Conservation (phyloP, 83 land plant genomes). For the Diphasiastrum complanatum region DNA sequence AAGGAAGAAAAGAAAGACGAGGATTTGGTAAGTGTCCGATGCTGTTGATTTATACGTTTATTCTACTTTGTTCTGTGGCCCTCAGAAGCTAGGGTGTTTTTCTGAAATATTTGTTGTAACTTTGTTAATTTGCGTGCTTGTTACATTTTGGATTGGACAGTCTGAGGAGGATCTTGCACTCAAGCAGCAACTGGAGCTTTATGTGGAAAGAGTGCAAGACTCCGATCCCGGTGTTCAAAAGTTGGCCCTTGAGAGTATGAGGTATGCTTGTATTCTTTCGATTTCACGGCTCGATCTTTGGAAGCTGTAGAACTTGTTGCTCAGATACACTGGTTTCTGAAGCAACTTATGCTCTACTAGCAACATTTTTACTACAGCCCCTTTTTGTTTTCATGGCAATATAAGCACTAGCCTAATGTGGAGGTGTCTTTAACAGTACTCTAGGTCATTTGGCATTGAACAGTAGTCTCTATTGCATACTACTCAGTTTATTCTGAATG, state of each 20-base stretch:
- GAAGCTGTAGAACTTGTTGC: conserved; percentile 1
- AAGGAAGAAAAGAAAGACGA: conserved; percentile 97
- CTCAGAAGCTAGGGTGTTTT: neutral
- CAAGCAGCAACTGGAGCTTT: conserved; percentile 89
- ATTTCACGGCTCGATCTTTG: neutral
- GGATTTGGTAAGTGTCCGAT: conserved; percentile 57
- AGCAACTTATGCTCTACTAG: too few relatives aligned
- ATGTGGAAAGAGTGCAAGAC: conserved; percentile 90
- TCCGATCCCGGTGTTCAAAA: conserved; percentile 84
- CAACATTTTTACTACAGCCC: too few relatives aligned
- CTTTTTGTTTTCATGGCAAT: too few relatives aligned
- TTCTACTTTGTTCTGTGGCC: neutral
- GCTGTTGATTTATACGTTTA: neutral
- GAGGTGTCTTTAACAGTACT: neutral
- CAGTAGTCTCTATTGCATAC: too few relatives aligned
- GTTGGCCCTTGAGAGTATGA: conserved; percentile 89
- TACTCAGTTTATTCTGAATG: too few relatives aligned
- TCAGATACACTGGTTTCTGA: too few relatives aligned
- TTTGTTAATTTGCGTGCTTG: neutral
- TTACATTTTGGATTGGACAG: conserved; percentile 26
- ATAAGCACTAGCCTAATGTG: too few relatives aligned
- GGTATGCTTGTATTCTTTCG: conserved; percentile 34
- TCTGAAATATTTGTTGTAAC: neutral
- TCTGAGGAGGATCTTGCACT: conserved; percentile 92
- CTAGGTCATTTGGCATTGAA: too few relatives aligned